phyloP scores from a whole-genome alignment of 352 stramenopile species.

The Paralagenidium karlingii region DNA sequence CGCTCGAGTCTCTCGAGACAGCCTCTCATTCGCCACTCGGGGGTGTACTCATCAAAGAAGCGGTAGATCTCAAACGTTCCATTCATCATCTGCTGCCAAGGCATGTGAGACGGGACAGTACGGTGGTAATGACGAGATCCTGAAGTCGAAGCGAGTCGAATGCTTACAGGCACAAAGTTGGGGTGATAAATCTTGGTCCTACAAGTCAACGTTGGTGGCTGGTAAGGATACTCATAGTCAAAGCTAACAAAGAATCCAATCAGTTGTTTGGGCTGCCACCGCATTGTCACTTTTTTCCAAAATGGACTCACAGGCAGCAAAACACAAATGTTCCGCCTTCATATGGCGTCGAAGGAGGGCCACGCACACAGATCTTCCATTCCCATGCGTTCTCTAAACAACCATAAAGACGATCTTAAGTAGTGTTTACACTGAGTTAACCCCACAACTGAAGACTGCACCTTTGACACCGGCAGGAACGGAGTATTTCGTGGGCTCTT shows the following conservation, averaged over 20 bases:
- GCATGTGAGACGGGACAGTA: background rate
- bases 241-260: too few species aligned
- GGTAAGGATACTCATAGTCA: slow-evolving; percentile 43
- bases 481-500: slow-evolving; percentile 14
- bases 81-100: slow-evolving; percentile 25
- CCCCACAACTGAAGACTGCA: slow-evolving; percentile 3
- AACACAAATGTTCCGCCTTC: slow-evolving; percentile 30
- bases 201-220: slow-evolving; percentile 23
- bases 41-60: slow-evolving; percentile 26
- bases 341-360: slow-evolving; percentile 25
- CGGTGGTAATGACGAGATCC: background rate
- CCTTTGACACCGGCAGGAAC: slow-evolving; percentile 24
- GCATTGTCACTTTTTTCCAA: background rate
- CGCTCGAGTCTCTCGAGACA: slow-evolving; percentile 29
- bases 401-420: slow-evolving; percentile 2
- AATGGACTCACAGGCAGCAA: slow-evolving; percentile 15
- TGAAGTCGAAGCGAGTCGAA: background rate
- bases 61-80: slow-evolving; percentile 29
- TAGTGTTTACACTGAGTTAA: background rate
- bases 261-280: background rate
- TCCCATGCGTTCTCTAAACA: slow-evolving; percentile 38
- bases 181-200: slow-evolving; percentile 49
- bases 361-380: slow-evolving; percentile 20
- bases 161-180: slow-evolving; percentile 51
- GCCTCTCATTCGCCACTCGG: slow-evolving; percentile 37